Conservation (phyloP, 306 rosid species). For the Cotoneaster glaucophyllus region DNA sequence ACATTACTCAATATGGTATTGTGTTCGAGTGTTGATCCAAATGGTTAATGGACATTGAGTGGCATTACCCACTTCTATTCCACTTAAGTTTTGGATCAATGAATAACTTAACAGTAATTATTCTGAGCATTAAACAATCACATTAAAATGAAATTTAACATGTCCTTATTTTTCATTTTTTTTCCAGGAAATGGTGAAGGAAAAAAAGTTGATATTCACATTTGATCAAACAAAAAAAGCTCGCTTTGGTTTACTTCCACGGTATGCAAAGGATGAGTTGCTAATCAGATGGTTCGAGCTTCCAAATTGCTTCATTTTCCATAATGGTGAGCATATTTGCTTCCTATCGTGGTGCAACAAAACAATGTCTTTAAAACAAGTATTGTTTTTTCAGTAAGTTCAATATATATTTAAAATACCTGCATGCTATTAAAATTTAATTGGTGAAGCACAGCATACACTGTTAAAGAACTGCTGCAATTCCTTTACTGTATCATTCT, state of each 20-base stretch:
- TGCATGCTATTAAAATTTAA: background rate
- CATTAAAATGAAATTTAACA: conserved; percentile 3
- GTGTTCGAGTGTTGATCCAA: background rate
- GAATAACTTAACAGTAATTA: background rate
- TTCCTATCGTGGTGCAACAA: background rate
- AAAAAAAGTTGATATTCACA: conserved; percentile 60
- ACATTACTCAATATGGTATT: background rate
- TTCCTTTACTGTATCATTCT: background rate
- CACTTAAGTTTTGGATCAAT: background rate
- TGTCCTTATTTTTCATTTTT: conserved; percentile 14
- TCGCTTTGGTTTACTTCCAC: conserved; percentile 90
- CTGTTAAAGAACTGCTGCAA: background rate
- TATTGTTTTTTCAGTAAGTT: background rate
- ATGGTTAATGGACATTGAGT: background rate
- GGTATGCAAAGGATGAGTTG: conserved; percentile 82
- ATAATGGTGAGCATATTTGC: conserved; percentile 52
- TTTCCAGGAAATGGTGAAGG: conserved; percentile 90
- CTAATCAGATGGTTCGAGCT: conserved; percentile 89
- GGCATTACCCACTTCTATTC: background rate
- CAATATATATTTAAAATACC: background rate
- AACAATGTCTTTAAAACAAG: background rate
- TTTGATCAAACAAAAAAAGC: conserved; percentile 83
- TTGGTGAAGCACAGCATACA: background rate
- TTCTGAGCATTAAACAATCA: conserved; percentile 1
- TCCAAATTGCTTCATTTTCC: conserved; percentile 95